Evolutionary conservation across 2,329 filamentous ascomycete species (phyloP), one percentile per base, ranked within the genome.

Genomic region (Beauveria australis): DNA sequence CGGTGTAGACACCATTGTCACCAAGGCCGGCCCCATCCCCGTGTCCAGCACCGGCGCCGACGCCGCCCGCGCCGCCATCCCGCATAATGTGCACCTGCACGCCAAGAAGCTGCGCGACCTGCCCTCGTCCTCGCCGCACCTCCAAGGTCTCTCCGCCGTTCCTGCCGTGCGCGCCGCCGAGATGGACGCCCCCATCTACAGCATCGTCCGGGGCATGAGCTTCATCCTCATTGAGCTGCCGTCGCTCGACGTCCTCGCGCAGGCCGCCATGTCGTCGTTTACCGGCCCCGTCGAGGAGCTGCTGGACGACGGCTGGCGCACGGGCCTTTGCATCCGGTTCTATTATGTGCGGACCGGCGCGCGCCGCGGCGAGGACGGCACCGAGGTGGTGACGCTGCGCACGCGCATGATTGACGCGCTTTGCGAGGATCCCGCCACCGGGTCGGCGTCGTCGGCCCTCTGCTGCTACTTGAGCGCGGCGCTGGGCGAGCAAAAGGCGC

Each of bases 121-220:
- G 3, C 46, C 68, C 61, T 30, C 56, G 46, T 57, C 70, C 40
- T 49, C 14, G 58, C 66, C 60, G 63, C 33, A 62, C 16, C 10
- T 19, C n/a, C 16, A 8, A 3, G 65, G 70, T 22, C 69, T 76
- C 14, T 69, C 71, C 24, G 19, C 63, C 9, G 68, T 72, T 30
- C 48, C 64, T 0, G 63, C 62, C 5, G 69, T 78, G 53, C 68
- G 68, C 24, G 59, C 69, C n/a, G 72, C 72, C 5, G 76, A 78
- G 70, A 64, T 75, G 37, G 62, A 66, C 12, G 76, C 79, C 9
- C 79, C 81, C 16, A 67, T 83, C 19, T 79, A 85, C 60, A 86
- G 82, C 64, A 83, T 92, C 51, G 88, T 91, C 41, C 84, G 83
- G 49, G 89, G 89, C 53, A 88, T 92, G 86, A 83, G 83, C 1